A percentile compares a stretch with the other conserved stretches of the same genome.
Conservation (phyloP, 116 monocot species). For the Trichopus zeylanicus region DNA sequence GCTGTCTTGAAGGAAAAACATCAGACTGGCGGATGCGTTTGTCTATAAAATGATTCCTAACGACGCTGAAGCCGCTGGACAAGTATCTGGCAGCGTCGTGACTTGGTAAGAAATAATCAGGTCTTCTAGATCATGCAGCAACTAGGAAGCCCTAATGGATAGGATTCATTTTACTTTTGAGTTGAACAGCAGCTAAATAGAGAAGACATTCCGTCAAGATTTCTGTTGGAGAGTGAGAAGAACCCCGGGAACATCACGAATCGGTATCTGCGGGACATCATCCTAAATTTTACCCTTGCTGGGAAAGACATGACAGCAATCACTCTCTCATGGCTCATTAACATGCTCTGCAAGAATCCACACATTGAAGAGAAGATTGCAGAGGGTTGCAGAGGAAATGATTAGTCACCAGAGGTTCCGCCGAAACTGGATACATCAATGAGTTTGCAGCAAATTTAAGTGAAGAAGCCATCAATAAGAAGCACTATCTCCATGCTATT, state of each 20-base stretch:
- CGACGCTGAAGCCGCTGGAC: slow-evolving; percentile 11
- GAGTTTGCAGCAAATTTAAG: slow-evolving; percentile 20
- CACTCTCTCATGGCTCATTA: slow-evolving; percentile 51
- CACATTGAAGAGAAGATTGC: slow-evolving; percentile 33
- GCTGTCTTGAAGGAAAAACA: slow-evolving; percentile 16
- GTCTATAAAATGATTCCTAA: slow-evolving; percentile 25
- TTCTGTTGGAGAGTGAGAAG: slow-evolving; percentile 33
- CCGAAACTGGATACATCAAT: too few species aligned
- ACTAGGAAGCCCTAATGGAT: too few species aligned
- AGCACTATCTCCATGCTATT: slow-evolving; percentile 48
- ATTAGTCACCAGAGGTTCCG: too few species aligned
- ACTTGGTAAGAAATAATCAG: slow-evolving; percentile 3
- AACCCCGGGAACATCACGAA: slow-evolving; percentile 23
- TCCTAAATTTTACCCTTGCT: slow-evolving; percentile 49
- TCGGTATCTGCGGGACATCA: slow-evolving; percentile 44
- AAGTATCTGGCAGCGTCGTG: not conserved
- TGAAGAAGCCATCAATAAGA: slow-evolving; percentile 27
- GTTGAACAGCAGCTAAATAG: not conserved
- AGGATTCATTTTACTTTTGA: not conserved
- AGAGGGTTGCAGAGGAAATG: too few species aligned
- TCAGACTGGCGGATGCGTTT: slow-evolving; percentile 29
- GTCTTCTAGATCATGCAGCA: not conserved
- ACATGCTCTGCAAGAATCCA: slow-evolving; percentile 42
- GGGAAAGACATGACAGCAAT: slow-evolving; percentile 56
- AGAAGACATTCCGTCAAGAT: slow-evolving; percentile 52